Evolutionary conservation across 139 green algal species (phyloP).

Genomic region (Eudorina sp.): DNA sequence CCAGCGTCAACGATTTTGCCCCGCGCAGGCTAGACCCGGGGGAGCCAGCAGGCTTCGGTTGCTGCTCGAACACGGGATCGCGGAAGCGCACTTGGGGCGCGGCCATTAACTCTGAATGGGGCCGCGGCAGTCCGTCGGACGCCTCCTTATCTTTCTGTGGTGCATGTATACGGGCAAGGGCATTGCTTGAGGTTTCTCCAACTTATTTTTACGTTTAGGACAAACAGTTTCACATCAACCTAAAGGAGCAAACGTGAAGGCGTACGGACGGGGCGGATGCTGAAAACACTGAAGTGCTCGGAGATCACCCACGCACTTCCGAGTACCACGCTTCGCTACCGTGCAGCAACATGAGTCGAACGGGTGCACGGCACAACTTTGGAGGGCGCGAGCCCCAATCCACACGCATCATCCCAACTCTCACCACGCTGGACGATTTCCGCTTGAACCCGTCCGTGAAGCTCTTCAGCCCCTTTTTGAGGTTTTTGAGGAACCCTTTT

Average conservation of each 20-base stretch:
- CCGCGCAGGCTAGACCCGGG: constrained; percentile 1
- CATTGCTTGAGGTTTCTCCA: too few species aligned
- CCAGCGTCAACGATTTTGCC: neutral
- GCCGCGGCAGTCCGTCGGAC: neutral
- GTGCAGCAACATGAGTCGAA: too few species aligned
- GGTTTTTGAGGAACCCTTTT: constrained; percentile 37
- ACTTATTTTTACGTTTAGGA: too few species aligned
- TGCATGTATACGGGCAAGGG: too few species aligned
- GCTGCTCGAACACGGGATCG: neutral
- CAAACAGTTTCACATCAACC: too few species aligned
- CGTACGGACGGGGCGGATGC: too few species aligned
- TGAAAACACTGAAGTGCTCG: too few species aligned
- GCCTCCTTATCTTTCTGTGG: constrained; percentile 33
- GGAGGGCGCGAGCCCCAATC: neutral
- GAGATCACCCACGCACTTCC: too few species aligned
- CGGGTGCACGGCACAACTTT: too few species aligned
- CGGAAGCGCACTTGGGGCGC: constrained; percentile 36
- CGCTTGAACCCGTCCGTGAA: constrained; percentile 40
- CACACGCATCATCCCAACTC: neutral
- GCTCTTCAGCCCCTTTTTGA: constrained; percentile 41
- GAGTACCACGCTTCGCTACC: too few species aligned
- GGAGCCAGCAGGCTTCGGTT: neutral
- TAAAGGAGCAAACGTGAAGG: too few species aligned
- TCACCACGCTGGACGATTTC: constrained; percentile 3
- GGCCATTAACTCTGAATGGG: constrained; percentile 7